phyloP scores from a whole-genome alignment of 2,329 filamentous ascomycete species.

The Fusarium nisikadoi region DNA sequence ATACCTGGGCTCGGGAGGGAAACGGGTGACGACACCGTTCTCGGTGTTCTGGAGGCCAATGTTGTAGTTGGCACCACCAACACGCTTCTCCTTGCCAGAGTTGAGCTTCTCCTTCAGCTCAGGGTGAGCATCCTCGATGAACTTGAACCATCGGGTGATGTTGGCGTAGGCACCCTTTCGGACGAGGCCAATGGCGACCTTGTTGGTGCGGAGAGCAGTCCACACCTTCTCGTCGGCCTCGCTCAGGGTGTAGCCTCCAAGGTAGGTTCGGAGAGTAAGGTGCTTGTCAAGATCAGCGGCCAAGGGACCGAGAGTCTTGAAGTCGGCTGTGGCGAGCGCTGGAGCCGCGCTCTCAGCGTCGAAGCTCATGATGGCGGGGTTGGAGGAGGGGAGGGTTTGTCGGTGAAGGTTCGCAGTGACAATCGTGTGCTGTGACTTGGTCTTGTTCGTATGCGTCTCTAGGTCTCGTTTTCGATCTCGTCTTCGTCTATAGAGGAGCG shows the following conservation, averaged over 20 bases:
- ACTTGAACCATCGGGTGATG: conserved; percentile 86
- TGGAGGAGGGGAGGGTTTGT: neutral
- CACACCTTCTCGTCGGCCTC: conserved; percentile 85
- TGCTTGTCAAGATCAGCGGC: conserved; percentile 85
- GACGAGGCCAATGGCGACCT: conserved; percentile 82
- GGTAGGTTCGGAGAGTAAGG: conserved; percentile 85
- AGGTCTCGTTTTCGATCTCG: neutral
- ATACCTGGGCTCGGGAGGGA: conserved; percentile 92
- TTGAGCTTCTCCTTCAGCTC: conserved; percentile 75
- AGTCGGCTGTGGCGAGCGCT: conserved; percentile 60
- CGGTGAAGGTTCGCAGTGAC: neutral
- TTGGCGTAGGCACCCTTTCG: conserved; percentile 82
- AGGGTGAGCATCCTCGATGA: conserved; percentile 82
- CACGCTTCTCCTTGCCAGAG: conserved; percentile 70
- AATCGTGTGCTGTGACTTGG: neutral
- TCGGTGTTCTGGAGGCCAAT: conserved; percentile 86
- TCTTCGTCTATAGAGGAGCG: conserved; percentile 8
- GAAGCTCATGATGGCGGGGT: conserved; percentile 41
- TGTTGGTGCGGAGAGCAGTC: conserved; percentile 84
- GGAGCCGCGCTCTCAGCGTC: conserved; percentile 42
- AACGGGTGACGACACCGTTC: conserved; percentile 89
- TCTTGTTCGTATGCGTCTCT: conserved; percentile 1
- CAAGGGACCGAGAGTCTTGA: conserved; percentile 81
- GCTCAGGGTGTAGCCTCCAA: conserved; percentile 82
- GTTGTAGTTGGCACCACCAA: conserved; percentile 88